Conservation (phyloP, 495 filamentous ascomycete species). For the Penicillium ucsense region DNA sequence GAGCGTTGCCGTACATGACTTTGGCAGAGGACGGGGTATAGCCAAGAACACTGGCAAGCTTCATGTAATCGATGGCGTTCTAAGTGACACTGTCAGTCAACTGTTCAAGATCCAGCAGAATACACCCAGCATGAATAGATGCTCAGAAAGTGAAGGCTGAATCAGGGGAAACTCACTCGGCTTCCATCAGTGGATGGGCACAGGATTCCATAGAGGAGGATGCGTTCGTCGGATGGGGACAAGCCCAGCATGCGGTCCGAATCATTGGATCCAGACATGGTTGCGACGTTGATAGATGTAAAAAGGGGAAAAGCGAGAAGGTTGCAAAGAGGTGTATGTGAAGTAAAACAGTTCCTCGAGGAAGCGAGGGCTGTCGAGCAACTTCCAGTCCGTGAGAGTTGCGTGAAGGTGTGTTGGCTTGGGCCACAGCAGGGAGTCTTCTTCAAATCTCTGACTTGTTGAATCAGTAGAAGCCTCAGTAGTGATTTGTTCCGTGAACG, state of each 20-base stretch:
- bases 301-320: background rate
- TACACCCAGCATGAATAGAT: too few species aligned
- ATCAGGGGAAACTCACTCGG: background rate
- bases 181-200: background rate
- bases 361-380: background rate
- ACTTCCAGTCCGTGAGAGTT: too few species aligned
- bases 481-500: too few species aligned
- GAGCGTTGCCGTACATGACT: slow-evolving; percentile 7
- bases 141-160: too few species aligned
- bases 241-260: background rate
- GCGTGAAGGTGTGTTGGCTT: too few species aligned
- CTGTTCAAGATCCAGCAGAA: background rate
- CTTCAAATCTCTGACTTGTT: too few species aligned
- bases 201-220: background rate
- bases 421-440: too few species aligned
- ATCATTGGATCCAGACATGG: background rate
- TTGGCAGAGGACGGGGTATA: slow-evolving; percentile 18
- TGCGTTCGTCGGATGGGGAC: background rate
- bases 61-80: slow-evolving; percentile 18
- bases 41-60: slow-evolving; percentile 16
- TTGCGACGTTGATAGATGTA: background rate
- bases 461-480: too few species aligned
- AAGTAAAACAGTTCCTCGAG: background rate
- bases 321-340: background rate
- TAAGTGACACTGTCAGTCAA: background rate